phyloP scores from a whole-genome alignment of 2,329 filamentous ascomycete genomes.

The Monilinia laxa region DNA sequence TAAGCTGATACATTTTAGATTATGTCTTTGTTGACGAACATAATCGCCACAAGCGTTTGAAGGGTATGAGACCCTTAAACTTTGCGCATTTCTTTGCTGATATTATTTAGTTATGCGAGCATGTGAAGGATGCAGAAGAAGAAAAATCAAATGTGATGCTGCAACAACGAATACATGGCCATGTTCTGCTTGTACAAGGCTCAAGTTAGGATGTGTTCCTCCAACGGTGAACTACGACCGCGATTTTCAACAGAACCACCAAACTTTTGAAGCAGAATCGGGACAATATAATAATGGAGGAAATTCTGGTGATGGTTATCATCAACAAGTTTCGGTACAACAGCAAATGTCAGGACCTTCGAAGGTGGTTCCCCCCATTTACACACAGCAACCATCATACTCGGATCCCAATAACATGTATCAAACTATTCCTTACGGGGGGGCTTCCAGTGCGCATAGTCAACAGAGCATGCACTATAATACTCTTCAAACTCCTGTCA shows the following conservation, averaged over 20 bases:
- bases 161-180: conserved; percentile 98
- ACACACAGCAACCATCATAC: conserved; percentile 52
- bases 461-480: conserved; percentile 55
- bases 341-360: conserved; percentile 45
- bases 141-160: conserved; percentile 98
- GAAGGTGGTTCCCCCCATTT: conserved; percentile 45
- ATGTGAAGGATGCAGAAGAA: conserved; percentile 88
- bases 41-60: conserved; percentile 94
- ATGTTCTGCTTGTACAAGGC: conserved; percentile 85
- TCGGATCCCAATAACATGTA: conserved; percentile 44
- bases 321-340: conserved; percentile 56
- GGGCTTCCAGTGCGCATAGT: conserved; percentile 45
- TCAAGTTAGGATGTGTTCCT: conserved; percentile 91
- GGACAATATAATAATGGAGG: conserved; percentile 47
- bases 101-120: conserved; percentile 83
- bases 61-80: conserved; percentile 59
- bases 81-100: conserved; percentile 28
- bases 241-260: conserved; percentile 35
- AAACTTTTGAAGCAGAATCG: conserved; percentile 52
- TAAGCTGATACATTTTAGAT: conserved; percentile 56
- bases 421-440: conserved; percentile 42
- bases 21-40: conserved; percentile 99
- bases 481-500: conserved; percentile 50
- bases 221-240: conserved; percentile 50
- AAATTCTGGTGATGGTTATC: conserved; percentile 48